Conservation (phyloP, 2,329 filamentous ascomycete genomes). For the Mariannaea elegans region DNA sequence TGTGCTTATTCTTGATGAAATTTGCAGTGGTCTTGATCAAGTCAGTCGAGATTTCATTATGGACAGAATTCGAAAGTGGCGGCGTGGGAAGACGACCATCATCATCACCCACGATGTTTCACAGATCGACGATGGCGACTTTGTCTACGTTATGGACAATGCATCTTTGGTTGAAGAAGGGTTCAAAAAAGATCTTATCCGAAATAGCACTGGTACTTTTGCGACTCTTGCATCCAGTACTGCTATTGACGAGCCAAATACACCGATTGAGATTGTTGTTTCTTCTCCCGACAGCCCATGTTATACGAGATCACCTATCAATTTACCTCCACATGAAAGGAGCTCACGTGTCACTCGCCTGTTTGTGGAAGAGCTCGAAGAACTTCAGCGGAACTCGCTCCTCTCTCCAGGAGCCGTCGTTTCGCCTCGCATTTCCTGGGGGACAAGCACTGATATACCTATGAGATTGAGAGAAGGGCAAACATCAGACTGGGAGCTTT, state of each 20-base stretch:
- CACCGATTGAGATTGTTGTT: slow-evolving; percentile 24
- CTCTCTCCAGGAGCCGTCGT: slow-evolving; percentile 17
- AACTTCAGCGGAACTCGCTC: slow-evolving; percentile 23
- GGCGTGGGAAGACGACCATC: slow-evolving; percentile 84
- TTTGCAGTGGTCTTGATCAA: slow-evolving; percentile 87
- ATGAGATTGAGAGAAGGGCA: slow-evolving; percentile 32
- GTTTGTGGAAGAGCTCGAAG: slow-evolving; percentile 32
- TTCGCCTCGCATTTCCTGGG: slow-evolving; percentile 33
- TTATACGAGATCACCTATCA: slow-evolving; percentile 15
- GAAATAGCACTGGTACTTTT: slow-evolving; percentile 56
- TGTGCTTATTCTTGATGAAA: slow-evolving; percentile 87
- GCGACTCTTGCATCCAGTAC: slow-evolving; percentile 47
- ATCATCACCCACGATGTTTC: slow-evolving; percentile 91
- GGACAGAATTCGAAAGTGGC: slow-evolving; percentile 79
- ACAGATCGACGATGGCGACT: slow-evolving; percentile 77
- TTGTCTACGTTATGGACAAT: slow-evolving; percentile 80
- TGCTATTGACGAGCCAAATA: not conserved
- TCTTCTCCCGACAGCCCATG: slow-evolving; percentile 21
- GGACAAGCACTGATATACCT: slow-evolving; percentile 29
- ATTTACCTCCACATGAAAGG: slow-evolving; percentile 6
- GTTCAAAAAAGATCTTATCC: slow-evolving; percentile 63
- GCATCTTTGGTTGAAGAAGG: slow-evolving; percentile 76
- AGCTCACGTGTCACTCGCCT: slow-evolving; percentile 30
- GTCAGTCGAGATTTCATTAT: slow-evolving; percentile 73
- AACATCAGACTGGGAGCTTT: slow-evolving; percentile 30